Percentiles rank a stretch among this genome's conserved stretches.
Evolutionary conservation across 1,139 yeast genomes (phyloP).

Genomic region (Kurtzmaniella quercitrusa): DNA sequence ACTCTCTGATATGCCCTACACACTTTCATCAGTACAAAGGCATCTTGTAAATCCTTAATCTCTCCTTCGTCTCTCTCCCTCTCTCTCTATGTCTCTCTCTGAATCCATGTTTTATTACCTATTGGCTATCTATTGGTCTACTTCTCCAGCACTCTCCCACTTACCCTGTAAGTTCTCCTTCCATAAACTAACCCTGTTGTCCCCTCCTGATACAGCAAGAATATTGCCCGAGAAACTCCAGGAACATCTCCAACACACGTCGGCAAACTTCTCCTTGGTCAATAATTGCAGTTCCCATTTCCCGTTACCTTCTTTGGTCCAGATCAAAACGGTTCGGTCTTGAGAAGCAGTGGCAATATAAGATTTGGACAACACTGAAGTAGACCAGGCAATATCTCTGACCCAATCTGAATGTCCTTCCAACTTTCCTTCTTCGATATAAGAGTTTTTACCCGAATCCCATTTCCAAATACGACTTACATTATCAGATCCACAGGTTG

Average conservation of each 20-base stretch:
- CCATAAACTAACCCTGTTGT: slow-evolving; percentile 94
- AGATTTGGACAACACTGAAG: slow-evolving; percentile 78
- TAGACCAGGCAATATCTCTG: slow-evolving; percentile 98
- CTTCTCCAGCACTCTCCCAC: slow-evolving; percentile 97
- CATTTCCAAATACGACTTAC: slow-evolving; percentile 87
- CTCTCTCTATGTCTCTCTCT: too few species aligned
- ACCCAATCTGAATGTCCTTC: slow-evolving; percentile 98
- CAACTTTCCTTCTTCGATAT: slow-evolving; percentile 69
- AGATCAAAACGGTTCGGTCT: slow-evolving; percentile 88
- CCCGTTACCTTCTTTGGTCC: slow-evolving; percentile 73
- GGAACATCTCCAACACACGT: slow-evolving; percentile 96
- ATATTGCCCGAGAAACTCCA: slow-evolving; percentile 97
- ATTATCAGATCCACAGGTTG: slow-evolving; percentile 94
- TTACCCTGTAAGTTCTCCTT: slow-evolving; percentile 89
- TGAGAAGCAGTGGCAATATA: slow-evolving; percentile 98
- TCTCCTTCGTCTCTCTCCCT: not conserved
- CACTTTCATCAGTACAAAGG: too few species aligned
- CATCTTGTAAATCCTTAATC: too few species aligned
- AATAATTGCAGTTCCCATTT: slow-evolving; percentile 79
- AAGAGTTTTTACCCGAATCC: slow-evolving; percentile 53
- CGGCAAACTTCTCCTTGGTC: slow-evolving; percentile 82
- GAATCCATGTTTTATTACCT: not conserved
- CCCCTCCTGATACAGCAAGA: slow-evolving; percentile 94
- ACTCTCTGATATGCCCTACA: too few species aligned
- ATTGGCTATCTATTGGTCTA: slow-evolving; percentile 54